Conservation (phyloP, 345 rosid genomes). For the Syzygium jambos region DNA sequence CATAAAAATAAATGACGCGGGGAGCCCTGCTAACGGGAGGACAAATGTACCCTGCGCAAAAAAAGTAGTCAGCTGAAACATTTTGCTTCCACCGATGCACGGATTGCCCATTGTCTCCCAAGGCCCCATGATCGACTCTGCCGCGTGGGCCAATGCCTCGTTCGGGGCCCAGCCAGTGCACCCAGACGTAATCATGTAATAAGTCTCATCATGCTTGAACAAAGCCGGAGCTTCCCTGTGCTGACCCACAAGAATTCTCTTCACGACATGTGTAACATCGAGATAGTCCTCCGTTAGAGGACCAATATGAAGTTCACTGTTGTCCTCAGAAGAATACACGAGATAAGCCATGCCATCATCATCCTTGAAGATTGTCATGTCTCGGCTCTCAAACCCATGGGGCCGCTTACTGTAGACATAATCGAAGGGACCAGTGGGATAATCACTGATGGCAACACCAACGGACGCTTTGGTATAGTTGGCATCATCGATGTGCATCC, state of each 20-base stretch:
- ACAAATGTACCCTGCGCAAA: constrained; percentile 85
- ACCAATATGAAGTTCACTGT: constrained; percentile 86
- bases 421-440: constrained; percentile 72
- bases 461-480: constrained; percentile 93
- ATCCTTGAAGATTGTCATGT: constrained; percentile 93
- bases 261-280: constrained; percentile 40
- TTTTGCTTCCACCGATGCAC: constrained; percentile 73
- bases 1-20: constrained; percentile 71
- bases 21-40: constrained; percentile 64
- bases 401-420: constrained; percentile 74
- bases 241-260: constrained; percentile 57
- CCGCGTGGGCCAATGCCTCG: constrained; percentile 79
- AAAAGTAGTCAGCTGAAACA: constrained; percentile 60
- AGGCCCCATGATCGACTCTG: constrained; percentile 82
- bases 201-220: constrained; percentile 64
- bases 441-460: constrained; percentile 68
- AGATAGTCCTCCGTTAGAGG: constrained; percentile 69
- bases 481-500: constrained; percentile 93
- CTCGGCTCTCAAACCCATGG: constrained; percentile 80
- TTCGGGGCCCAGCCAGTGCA: constrained; percentile 99
- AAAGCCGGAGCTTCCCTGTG: constrained; percentile 91
- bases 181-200: constrained; percentile 90
- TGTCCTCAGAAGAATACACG: constrained; percentile 78
- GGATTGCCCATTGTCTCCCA: constrained; percentile 98
- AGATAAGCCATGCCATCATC: constrained; percentile 71